Base-by-base conservation (phyloP, 75 land plant genomes). In the Sequoiadendron giganteum region DNA sequence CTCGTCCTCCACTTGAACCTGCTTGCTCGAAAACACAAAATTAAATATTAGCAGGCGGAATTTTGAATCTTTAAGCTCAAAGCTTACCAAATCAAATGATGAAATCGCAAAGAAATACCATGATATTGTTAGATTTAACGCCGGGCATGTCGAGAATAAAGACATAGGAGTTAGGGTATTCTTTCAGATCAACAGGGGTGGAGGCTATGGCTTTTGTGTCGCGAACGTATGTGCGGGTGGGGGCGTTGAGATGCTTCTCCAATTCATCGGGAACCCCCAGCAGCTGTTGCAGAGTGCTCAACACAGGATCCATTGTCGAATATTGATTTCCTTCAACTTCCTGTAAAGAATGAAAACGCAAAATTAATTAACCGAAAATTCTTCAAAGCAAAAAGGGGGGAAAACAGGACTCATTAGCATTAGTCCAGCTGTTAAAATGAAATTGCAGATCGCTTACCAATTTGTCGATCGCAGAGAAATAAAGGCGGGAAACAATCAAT, bases 1-100 rank as follows among this genome's bases (percentile, higher is more conserved):
- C 61, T 89, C 93, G 45, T 91, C 88, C 89, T 92, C 93, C 87
- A 92, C 90, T 88, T 89, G 93, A 56, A 92, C 93, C 93, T 90
- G 85, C 47, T 47, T 25, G 19, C 68, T 3, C 49, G 43, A 5
- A 28, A 19, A 40, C 49, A 47, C 85, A n/a, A 30, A 83, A 83
- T 39, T 36, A 39, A 32, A 3, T 2, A 10, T 5, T 28, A 72
- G 34, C 75, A 72, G 75, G 11, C 7, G 0, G 75, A 52, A 52
- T 13, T 52, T 52, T 52, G 55, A 25, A 30, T 39, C 42, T 30
- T 25, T 11, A 78, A 78, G 45, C 30, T 14, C 0, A 14, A 54
- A 42, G 2, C 7, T 83, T n/a, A 8, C 13, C 87, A 81, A 78
- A 78, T n/a, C 10, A 88, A 32, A 25, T 77, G 38, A 52, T 52